Evolutionary conservation across 1,284 basidiomycete species (phyloP).

Genomic region (Fomitopsis pinicola): DNA sequence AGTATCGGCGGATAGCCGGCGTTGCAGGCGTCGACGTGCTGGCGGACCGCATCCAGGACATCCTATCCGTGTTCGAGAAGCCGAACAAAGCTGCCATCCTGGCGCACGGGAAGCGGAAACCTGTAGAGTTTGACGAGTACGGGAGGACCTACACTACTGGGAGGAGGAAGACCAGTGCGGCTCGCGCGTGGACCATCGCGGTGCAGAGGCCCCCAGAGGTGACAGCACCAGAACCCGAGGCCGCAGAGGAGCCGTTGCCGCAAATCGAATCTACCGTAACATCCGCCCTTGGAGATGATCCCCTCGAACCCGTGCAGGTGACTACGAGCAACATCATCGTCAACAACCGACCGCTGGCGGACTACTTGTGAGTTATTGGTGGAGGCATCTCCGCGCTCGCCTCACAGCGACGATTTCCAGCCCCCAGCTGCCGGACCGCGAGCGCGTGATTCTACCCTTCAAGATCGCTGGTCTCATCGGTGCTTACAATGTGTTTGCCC

Average conservation of each 20-base stretch:
- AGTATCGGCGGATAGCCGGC: slow-evolving; percentile 65
- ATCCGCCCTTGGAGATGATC: slow-evolving; percentile 2
- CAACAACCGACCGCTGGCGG: slow-evolving; percentile 77
- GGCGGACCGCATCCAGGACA: slow-evolving; percentile 44
- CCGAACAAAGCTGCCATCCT: slow-evolving; percentile 52
- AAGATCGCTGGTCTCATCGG: slow-evolving; percentile 84
- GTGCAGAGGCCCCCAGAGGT: slow-evolving; percentile 33
- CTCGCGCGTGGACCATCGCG: slow-evolving; percentile 94
- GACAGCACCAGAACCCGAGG: neutral
- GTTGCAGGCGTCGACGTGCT: slow-evolving; percentile 63
- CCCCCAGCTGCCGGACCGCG: slow-evolving; percentile 71
- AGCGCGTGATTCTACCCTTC: slow-evolving; percentile 78
- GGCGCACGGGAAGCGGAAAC: slow-evolving; percentile 50
- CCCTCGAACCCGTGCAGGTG: slow-evolving; percentile 17
- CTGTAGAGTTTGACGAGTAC: slow-evolving; percentile 59
- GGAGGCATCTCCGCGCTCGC: neutral
- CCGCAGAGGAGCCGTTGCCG: neutral
- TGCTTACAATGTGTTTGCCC: slow-evolving; percentile 88
- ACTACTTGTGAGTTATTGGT: slow-evolving; percentile 59
- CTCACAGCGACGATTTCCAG: slow-evolving; percentile 9
- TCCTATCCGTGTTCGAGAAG: slow-evolving; percentile 66
- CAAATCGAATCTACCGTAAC: neutral
- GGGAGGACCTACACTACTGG: slow-evolving; percentile 84
- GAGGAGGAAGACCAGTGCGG: slow-evolving; percentile 81
- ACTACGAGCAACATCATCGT: slow-evolving; percentile 55